A percentile compares a stretch with the other conserved stretches of the same genome.
These are phyloP conservation scores for Umbelopsis isabellina DNA, from an alignment of 192 early-diverging fungal species.

Conservation along the genomic window DNA sequence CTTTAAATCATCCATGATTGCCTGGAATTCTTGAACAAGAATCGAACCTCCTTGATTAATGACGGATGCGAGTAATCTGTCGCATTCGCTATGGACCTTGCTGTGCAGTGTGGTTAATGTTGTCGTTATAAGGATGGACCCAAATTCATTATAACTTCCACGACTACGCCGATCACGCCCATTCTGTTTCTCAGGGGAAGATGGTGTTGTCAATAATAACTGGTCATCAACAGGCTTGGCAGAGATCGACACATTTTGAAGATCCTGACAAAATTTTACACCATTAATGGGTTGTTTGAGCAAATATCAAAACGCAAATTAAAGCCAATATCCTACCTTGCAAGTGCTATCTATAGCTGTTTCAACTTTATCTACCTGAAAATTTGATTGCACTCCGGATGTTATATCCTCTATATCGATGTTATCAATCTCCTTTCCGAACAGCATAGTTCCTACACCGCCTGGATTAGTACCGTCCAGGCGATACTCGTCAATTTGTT, in stretches of 20 bases:
- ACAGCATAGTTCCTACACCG: conserved; percentile 27
- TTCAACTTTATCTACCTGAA: neutral
- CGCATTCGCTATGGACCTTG: conserved; percentile 32
- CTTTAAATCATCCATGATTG: conserved; percentile 24
- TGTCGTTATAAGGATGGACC: conserved; percentile 33
- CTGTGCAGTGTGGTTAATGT: conserved; percentile 40
- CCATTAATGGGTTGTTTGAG: neutral
- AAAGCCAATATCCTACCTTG: neutral
- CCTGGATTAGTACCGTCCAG: neutral
- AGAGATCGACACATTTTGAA: neutral
- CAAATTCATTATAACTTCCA: conserved; percentile 11
- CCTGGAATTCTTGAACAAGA: conserved; percentile 28
- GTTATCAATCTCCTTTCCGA: conserved; percentile 32
- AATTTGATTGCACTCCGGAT: conserved; percentile 10
- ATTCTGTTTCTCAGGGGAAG: too few species aligned
- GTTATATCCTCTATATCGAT: conserved; percentile 17
- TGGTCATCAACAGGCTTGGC: neutral
- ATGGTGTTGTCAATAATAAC: too few species aligned
- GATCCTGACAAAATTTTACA: neutral
- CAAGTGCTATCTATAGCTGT: neutral
- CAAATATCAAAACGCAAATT: conserved; percentile 2
- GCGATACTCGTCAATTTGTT: conserved; percentile 1
- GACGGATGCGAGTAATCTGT: conserved; percentile 20
- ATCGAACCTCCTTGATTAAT: conserved; percentile 14
- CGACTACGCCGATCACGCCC: neutral